These are phyloP conservation scores for Sclerotinia sclerotiorum DNA, from an alignment of 2,329 filamentous ascomycete species.

Conservation along the genomic window DNA sequence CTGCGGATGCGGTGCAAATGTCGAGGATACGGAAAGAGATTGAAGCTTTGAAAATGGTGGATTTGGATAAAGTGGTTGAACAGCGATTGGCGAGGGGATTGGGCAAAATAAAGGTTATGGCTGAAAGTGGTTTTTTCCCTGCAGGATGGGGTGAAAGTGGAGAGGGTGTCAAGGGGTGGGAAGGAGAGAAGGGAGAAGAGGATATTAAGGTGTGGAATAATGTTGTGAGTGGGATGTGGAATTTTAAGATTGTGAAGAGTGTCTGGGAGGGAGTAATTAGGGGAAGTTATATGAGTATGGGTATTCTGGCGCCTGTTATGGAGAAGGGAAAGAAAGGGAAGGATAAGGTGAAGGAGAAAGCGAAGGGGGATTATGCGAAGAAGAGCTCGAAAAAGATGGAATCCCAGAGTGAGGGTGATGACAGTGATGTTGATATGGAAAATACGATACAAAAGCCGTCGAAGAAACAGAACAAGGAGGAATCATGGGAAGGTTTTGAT, in stretches of 20 bases:
- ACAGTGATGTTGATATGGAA: slow-evolving; percentile 23
- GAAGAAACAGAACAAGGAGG: slow-evolving; percentile 22
- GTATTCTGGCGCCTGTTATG: slow-evolving; percentile 35
- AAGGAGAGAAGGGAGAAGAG: slow-evolving; percentile 37
- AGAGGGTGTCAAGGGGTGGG: slow-evolving; percentile 39
- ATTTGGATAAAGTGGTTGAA: slow-evolving; percentile 47
- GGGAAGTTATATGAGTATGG: slow-evolving; percentile 37
- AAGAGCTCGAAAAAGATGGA: slow-evolving; percentile 22
- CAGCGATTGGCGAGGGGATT: slow-evolving; percentile 52
- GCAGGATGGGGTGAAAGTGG: slow-evolving; percentile 24
- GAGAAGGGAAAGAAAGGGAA: slow-evolving; percentile 29
- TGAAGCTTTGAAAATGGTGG: slow-evolving; percentile 50
- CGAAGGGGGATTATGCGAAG: slow-evolving; percentile 19
- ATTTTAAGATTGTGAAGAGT: slow-evolving; percentile 53
- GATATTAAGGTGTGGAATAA: slow-evolving; percentile 43
- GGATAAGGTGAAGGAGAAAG: slow-evolving; percentile 25
- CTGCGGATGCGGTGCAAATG: slow-evolving; percentile 50
- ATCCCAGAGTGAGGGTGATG: slow-evolving; percentile 8
- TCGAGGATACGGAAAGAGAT: slow-evolving; percentile 63
- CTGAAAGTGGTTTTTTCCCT: slow-evolving; percentile 47
- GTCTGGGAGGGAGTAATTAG: slow-evolving; percentile 44
- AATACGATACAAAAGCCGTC: background rate
- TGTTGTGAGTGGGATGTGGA: slow-evolving; percentile 55
- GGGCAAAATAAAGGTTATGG: slow-evolving; percentile 51
- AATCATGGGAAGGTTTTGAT: slow-evolving; percentile 30